Percentiles rank a stretch among this genome's conserved stretches.
phyloP scores from a whole-genome alignment of 2,329 filamentous ascomycete genomes.

The Fusarium illudens region DNA sequence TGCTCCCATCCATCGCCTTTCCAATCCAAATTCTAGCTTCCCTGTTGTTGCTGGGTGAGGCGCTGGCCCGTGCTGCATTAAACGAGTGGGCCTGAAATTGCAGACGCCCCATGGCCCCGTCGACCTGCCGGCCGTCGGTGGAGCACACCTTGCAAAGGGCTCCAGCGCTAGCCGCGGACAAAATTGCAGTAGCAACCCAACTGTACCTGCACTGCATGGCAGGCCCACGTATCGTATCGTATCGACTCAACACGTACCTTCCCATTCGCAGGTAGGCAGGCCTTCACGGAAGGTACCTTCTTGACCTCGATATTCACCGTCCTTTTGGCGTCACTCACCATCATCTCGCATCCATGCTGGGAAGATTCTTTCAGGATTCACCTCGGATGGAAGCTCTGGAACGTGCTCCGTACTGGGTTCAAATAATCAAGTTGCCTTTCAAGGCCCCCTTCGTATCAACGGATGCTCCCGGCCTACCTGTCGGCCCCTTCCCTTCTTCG shows the following conservation, averaged over 20 bases:
- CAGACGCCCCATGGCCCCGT: slow-evolving; percentile 36
- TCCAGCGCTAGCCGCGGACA: slow-evolving; percentile 36
- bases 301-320: slow-evolving; percentile 3
- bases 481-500: neutral
- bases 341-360: neutral
- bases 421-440: neutral
- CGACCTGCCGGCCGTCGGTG: slow-evolving; percentile 34
- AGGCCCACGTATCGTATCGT: slow-evolving; percentile 29
- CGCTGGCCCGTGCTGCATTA: slow-evolving; percentile 43
- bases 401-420: neutral
- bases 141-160: slow-evolving; percentile 24
- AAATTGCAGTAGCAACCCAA: slow-evolving; percentile 32
- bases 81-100: slow-evolving; percentile 47
- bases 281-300: slow-evolving; percentile 7
- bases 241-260: slow-evolving; percentile 34
- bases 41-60: slow-evolving; percentile 41
- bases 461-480: neutral
- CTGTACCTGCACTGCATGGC: neutral
- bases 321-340: slow-evolving; percentile 1
- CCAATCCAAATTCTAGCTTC: slow-evolving; percentile 8
- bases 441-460: neutral
- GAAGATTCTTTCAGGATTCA: neutral
- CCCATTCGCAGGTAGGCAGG: neutral
- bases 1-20: neutral
- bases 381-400: neutral